Conservation (phyloP, 2,329 filamentous ascomycete genomes). For the Phyllosticta paracitricarpa region DNA sequence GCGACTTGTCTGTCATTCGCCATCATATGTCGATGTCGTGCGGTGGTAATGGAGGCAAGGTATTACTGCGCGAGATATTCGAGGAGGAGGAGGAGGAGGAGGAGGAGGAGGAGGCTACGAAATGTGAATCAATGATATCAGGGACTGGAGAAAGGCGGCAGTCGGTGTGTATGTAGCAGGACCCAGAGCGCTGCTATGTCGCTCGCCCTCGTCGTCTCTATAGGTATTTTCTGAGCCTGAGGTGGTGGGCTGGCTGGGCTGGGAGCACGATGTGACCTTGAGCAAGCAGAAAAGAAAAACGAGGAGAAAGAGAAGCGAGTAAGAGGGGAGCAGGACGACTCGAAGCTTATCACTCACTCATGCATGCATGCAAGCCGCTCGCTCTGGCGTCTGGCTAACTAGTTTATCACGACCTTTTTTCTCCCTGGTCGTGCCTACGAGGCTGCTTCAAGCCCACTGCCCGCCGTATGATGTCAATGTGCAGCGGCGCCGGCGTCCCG, state of each 20-base stretch:
- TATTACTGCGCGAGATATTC: neutral
- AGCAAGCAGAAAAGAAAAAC: neutral
- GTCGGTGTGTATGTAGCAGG: too few species aligned
- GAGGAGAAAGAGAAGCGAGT: neutral
- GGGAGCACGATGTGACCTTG: too few species aligned
- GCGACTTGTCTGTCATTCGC: conserved; percentile 1
- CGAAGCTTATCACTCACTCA: neutral
- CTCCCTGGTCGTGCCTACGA: neutral
- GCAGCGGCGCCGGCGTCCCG: neutral
- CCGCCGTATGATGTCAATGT: neutral
- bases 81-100: neutral
- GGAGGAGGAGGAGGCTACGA: neutral
- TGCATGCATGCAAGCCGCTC: neutral
- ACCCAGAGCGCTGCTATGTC: too few species aligned
- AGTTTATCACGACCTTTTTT: neutral
- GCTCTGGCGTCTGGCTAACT: neutral
- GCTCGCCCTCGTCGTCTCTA: too few species aligned
- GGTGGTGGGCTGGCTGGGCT: too few species aligned
- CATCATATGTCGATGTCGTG: neutral
- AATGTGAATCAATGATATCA: too few species aligned
- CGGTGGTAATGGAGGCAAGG: neutral
- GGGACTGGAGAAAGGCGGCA: too few species aligned
- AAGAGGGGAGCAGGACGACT: neutral
- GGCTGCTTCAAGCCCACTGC: too few species aligned
- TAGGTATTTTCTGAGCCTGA: too few species aligned